phyloP scores from a whole-genome alignment of 2,329 filamentous ascomycete genomes.

The Paecilomyces sp. region DNA sequence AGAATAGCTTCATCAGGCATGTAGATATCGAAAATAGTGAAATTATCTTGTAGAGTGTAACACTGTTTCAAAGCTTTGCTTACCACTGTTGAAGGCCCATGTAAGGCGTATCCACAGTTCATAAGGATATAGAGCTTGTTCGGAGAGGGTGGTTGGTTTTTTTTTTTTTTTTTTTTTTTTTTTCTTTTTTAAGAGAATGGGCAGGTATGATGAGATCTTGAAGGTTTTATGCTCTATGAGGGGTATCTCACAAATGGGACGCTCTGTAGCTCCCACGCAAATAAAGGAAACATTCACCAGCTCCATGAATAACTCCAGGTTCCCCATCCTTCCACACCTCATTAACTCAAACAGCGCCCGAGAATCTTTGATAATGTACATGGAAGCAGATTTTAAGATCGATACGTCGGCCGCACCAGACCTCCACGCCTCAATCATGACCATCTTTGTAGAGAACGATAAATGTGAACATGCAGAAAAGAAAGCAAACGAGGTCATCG shows the following conservation, averaged over 20 bases:
- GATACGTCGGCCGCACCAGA: not conserved
- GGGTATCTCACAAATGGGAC: not conserved
- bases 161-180: no score
- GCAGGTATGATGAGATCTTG: not conserved
- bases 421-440: not conserved
- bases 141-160: not conserved
- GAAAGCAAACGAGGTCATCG: constrained; percentile 10
- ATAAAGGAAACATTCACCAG: not conserved
- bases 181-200: not conserved
- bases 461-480: not conserved
- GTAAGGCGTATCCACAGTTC: no score
- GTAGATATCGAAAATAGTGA: no score
- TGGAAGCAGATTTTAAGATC: not conserved
- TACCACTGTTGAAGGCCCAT: no score
- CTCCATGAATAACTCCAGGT: not conserved
- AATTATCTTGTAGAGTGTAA: no score
- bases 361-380: not conserved
- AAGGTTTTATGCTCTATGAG: not conserved
- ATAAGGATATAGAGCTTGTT: no score
- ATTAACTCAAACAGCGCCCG: not conserved
- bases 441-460: not conserved
- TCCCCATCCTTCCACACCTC: not conserved
- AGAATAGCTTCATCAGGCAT: no score
- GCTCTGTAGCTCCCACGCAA: not conserved
- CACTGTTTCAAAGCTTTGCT: no score